phyloP scores from a whole-genome alignment of 192 early-diverging fungal genomes.

The Gonapodya sp. region DNA sequence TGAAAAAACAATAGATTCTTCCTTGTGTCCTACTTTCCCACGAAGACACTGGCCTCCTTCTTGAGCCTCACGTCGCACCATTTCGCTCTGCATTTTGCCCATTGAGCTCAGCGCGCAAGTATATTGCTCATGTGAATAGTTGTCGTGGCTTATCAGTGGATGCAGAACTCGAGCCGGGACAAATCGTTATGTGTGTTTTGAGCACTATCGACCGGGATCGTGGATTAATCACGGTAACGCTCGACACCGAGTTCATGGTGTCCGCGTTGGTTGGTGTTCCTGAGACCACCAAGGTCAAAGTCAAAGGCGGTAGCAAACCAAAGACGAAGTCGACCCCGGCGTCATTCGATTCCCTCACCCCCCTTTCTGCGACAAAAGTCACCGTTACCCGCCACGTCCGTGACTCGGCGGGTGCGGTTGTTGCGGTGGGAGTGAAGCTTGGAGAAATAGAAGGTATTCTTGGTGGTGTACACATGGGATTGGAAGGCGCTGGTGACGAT shows the following conservation, averaged over 20 bases:
- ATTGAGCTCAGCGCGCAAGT: neutral
- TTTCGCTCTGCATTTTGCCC: neutral
- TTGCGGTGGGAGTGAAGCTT: neutral
- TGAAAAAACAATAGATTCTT: constrained; percentile 27
- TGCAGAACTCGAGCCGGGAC: neutral
- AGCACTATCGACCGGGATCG: neutral
- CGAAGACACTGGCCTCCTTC: constrained; percentile 60
- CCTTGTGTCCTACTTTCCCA: constrained; percentile 63
- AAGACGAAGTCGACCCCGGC: neutral
- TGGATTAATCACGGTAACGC: neutral
- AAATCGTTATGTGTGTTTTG: neutral
- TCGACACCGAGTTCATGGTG: neutral
- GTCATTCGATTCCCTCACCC: neutral
- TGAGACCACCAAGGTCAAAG: neutral
- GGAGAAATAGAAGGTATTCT: neutral
- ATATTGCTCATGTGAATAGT: neutral
- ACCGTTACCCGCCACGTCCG: neutral
- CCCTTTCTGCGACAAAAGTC: neutral
- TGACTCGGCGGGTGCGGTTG: neutral
- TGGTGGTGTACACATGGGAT: neutral
- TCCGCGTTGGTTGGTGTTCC: neutral
- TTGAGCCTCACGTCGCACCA: neutral
- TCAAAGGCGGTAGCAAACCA: neutral
- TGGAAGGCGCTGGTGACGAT: neutral
- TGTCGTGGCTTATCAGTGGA: neutral